Evolutionary conservation across 2,329 filamentous ascomycete species (phyloP).

Genomic region (Hymenoscyphus albidus): DNA sequence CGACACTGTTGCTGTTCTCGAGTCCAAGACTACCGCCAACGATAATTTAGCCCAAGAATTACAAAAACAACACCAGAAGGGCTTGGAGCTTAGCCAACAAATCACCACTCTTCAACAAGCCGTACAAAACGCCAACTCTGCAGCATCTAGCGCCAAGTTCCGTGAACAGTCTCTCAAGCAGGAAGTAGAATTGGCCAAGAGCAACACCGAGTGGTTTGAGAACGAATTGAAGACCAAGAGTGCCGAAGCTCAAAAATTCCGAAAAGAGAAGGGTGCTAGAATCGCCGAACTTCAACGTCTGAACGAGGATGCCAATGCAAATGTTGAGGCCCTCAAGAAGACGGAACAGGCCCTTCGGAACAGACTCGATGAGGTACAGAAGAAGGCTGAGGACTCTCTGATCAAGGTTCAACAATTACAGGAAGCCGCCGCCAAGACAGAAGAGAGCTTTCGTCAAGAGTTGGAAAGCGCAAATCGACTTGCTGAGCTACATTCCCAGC

Average conservation of each 20-base stretch:
- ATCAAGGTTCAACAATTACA: conserved; percentile 79
- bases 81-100: conserved; percentile 77
- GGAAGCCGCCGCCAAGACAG: conserved; percentile 74
- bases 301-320: conserved; percentile 78
- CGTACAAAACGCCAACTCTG: conserved; percentile 75
- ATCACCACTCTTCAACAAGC: conserved; percentile 77
- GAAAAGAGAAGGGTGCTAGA: conserved; percentile 90
- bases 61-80: conserved; percentile 83
- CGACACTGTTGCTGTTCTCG: conserved; percentile 82
- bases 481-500: conserved; percentile 75
- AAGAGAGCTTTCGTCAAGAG: conserved; percentile 83
- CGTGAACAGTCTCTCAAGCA: conserved; percentile 86
- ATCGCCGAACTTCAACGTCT: conserved; percentile 84
- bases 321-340: conserved; percentile 71
- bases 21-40: conserved; percentile 83
- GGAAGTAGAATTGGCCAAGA: conserved; percentile 82
- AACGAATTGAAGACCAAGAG: conserved; percentile 87
- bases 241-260: conserved; percentile 80
- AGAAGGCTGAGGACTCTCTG: conserved; percentile 82
- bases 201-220: conserved; percentile 91
- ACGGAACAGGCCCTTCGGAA: conserved; percentile 77
- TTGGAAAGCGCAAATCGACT: conserved; percentile 77
- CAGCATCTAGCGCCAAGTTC: conserved; percentile 79
- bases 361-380: conserved; percentile 76
- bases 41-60: conserved; percentile 83